These are phyloP conservation scores for Phytophthora chlamydospora DNA, from an alignment of 352 stramenopile genomes.

Conservation along the genomic window DNA sequence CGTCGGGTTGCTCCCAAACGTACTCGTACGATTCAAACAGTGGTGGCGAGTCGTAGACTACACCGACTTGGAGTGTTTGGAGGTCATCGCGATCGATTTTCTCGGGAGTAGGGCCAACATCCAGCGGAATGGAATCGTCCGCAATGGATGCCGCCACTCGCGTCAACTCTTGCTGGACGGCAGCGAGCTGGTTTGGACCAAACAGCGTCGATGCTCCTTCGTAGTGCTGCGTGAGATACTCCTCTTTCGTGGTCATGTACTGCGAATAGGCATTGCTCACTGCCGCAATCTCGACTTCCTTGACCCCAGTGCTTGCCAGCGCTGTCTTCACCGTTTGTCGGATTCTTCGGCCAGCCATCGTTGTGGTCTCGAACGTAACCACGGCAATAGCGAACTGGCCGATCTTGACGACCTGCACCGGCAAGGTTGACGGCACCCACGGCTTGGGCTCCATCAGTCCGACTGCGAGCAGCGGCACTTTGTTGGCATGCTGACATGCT, in stretches of 20 bases:
- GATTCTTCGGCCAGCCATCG: constrained; percentile 64
- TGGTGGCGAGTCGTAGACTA: constrained; percentile 40
- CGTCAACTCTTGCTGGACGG: constrained; percentile 57
- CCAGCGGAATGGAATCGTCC: constrained; percentile 23
- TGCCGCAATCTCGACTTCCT: constrained; percentile 54
- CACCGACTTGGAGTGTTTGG: constrained; percentile 40
- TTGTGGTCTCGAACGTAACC: constrained; percentile 66
- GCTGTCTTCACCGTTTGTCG: constrained; percentile 35
- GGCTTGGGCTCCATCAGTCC: constrained; percentile 50
- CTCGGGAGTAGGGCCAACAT: constrained; percentile 38
- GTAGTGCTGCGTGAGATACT: constrained; percentile 72
- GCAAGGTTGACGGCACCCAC: constrained; percentile 55
- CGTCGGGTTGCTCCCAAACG: constrained; percentile 31
- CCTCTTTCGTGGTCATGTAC: constrained; percentile 69
- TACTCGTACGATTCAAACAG: constrained; percentile 31
- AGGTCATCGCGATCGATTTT: constrained; percentile 46
- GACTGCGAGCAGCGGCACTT: constrained; percentile 43
- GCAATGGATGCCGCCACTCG: constrained; percentile 44
- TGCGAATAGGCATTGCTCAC: constrained; percentile 68
- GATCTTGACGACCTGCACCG: constrained; percentile 61
- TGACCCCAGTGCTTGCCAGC: constrained; percentile 32
- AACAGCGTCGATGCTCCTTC: constrained; percentile 78
- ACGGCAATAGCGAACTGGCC: constrained; percentile 58
- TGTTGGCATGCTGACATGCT: constrained; percentile 49
- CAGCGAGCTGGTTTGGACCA: constrained; percentile 64